phyloP scores from a whole-genome alignment of 2,329 filamentous ascomycete species.

The Aspergillus udagawae region DNA sequence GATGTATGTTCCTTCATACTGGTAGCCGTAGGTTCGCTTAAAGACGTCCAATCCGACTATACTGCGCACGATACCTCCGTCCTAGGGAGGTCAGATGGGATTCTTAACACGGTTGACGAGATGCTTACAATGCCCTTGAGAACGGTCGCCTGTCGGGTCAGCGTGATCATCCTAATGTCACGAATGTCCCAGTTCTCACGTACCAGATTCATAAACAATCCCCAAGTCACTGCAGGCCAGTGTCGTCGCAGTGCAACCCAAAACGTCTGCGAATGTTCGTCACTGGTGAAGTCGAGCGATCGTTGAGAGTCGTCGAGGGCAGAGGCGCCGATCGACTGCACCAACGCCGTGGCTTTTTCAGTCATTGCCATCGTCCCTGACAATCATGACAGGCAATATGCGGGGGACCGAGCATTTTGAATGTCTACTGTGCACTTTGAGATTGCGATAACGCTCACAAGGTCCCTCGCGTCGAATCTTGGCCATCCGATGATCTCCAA shows the following conservation, averaged over 20 bases:
- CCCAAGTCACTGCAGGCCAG: slow-evolving; percentile 25
- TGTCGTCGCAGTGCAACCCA: slow-evolving; percentile 20
- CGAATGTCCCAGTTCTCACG: background rate
- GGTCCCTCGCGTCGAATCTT: too few relatives aligned
- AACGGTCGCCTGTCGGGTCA: slow-evolving; percentile 12
- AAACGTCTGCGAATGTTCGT: slow-evolving; percentile 22
- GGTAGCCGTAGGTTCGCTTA: slow-evolving; percentile 25
- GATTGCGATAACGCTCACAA: too few relatives aligned
- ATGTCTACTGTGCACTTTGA: too few relatives aligned
- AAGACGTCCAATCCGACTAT: slow-evolving; percentile 25
- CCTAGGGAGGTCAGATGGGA: background rate
- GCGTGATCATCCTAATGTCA: background rate
- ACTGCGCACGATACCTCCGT: slow-evolving; percentile 22
- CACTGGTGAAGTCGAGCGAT: slow-evolving; percentile 18
- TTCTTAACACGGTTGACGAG: too few relatives aligned
- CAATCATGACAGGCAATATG: background rate
- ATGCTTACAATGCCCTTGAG: slow-evolving; percentile 15
- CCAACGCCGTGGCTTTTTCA: slow-evolving; percentile 11
- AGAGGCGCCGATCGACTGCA: slow-evolving; percentile 14
- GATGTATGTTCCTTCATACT: slow-evolving; percentile 20
- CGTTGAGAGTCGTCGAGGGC: slow-evolving; percentile 13
- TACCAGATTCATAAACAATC: slow-evolving; percentile 25
- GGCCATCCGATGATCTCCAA: too few relatives aligned
- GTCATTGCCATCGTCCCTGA: background rate
- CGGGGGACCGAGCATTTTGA: too few relatives aligned